phyloP scores from a whole-genome alignment of 257 asterid species.

The Lycium barbarum region DNA sequence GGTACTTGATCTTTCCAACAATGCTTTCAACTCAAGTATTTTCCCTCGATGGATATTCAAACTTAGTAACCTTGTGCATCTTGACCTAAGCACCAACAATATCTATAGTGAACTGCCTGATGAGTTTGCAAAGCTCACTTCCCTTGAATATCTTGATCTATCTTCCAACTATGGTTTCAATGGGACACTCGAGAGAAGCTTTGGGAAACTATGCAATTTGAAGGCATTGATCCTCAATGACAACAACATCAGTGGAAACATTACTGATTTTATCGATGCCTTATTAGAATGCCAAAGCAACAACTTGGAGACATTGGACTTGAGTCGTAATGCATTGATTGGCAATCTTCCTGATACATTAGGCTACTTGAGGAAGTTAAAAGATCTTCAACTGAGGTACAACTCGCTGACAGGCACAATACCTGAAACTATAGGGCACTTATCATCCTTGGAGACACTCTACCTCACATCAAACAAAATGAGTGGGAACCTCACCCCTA shows the following conservation, averaged over 20 bases:
- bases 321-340: conserved; percentile 31
- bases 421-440: conserved; percentile 39
- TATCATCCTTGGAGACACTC: conserved; percentile 39
- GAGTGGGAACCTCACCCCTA: conserved; percentile 39
- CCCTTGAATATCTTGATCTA: conserved; percentile 39
- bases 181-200: conserved; percentile 31
- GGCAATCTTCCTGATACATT: conserved; percentile 39
- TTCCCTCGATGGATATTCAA: conserved; percentile 45
- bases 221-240: conserved; percentile 15
- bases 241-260: conserved; percentile 32
- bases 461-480: conserved; percentile 40
- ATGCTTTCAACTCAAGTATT: conserved; percentile 33
- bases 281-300: conserved; percentile 36
- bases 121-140: conserved; percentile 34
- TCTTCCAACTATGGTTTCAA: conserved; percentile 33
- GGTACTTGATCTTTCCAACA: conserved; percentile 44
- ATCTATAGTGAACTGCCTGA: conserved; percentile 28
- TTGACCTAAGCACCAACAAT: conserved; percentile 31
- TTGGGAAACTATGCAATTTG: conserved; percentile 40
- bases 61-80: conserved; percentile 36
- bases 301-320: conserved; percentile 35
- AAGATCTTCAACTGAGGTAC: conserved; percentile 27
- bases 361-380: conserved; percentile 35
- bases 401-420: conserved; percentile 46
- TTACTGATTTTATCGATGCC: conserved; percentile 32